A percentile compares a stretch with the other conserved stretches of the same genome.
These are phyloP conservation scores for Tolypocladium amazonense DNA, from an alignment of 2,329 filamentous ascomycete species.

Conservation along the genomic window DNA sequence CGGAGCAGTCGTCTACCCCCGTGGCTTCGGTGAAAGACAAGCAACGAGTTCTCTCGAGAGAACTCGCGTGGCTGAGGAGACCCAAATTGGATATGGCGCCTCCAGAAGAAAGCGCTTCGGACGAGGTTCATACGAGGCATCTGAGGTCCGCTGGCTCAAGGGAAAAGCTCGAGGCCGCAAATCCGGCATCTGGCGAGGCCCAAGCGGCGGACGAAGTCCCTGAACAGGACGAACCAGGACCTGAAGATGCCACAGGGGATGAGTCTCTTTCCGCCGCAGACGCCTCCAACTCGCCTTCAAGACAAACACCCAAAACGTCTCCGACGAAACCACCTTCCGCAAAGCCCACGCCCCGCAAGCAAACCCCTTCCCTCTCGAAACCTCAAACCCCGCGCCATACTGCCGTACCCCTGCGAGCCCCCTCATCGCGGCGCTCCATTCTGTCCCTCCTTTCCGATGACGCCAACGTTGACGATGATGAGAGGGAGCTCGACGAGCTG, in stretches of 20 bases:
- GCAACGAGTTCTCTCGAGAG: background rate
- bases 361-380: constrained; percentile 3
- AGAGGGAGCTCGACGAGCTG: constrained; percentile 16
- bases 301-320: constrained; percentile 4
- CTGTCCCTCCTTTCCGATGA: constrained; percentile 31
- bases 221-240: background rate
- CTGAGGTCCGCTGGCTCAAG: background rate
- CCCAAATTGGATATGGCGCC: background rate
- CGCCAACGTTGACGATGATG: constrained; percentile 14
- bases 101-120: background rate
- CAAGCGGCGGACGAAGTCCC: background rate
- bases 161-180: background rate
- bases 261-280: background rate
- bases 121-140: background rate
- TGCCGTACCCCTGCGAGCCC: constrained; percentile 11
- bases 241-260: background rate
- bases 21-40: background rate
- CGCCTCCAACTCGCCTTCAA: background rate
- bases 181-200: background rate
- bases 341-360: background rate
- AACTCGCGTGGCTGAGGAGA: constrained; percentile 1
- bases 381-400: constrained; percentile 16
- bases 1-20: background rate
- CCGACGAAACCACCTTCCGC: constrained; percentile 6
- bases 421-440: constrained; percentile 24